Percentiles rank a stretch among this genome's conserved stretches.
Evolutionary conservation across 208 protist genomes (phyloP).

Genomic region (Wallacemonas sp.): DNA sequence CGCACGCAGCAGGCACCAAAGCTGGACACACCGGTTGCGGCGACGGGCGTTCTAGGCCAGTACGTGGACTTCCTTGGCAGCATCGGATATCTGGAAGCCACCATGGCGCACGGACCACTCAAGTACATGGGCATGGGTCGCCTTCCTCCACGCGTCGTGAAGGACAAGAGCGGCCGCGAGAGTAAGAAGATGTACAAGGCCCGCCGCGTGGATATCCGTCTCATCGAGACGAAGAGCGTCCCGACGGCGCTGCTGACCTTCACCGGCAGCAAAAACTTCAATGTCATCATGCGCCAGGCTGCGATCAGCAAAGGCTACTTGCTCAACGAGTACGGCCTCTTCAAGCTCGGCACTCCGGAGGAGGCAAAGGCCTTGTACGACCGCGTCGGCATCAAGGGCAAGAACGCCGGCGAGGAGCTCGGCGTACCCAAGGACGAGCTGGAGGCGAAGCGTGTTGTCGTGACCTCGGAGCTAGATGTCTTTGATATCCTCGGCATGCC

Average conservation of each 20-base stretch:
- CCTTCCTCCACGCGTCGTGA: constrained; percentile 70
- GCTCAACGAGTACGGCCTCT: constrained; percentile 90
- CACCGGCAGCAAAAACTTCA: constrained; percentile 93
- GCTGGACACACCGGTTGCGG: constrained; percentile 65
- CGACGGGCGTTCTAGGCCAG: constrained; percentile 58
- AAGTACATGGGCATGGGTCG: constrained; percentile 92
- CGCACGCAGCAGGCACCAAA: constrained; percentile 53
- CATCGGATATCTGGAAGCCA: constrained; percentile 79
- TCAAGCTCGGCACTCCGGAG: constrained; percentile 79
- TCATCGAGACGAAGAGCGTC: constrained; percentile 84
- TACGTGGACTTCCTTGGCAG: constrained; percentile 66
- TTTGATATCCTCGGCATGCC: constrained; percentile 88
- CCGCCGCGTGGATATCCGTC: constrained; percentile 88
- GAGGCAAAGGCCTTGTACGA: constrained; percentile 82
- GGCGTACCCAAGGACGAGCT: constrained; percentile 82
- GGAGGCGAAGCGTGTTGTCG: constrained; percentile 78
- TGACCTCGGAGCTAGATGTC: constrained; percentile 80
- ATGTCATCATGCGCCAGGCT: constrained; percentile 90
- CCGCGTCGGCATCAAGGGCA: constrained; percentile 52
- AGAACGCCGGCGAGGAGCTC: constrained; percentile 79
- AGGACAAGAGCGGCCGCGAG: constrained; percentile 56
- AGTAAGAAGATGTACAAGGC: constrained; percentile 86
- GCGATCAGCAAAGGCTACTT: constrained; percentile 89
- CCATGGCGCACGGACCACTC: constrained; percentile 82
- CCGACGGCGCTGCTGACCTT: constrained; percentile 92